Evolutionary conservation across 2,329 filamentous ascomycete genomes (phyloP).

Genomic region (Claviceps pazoutovae): DNA sequence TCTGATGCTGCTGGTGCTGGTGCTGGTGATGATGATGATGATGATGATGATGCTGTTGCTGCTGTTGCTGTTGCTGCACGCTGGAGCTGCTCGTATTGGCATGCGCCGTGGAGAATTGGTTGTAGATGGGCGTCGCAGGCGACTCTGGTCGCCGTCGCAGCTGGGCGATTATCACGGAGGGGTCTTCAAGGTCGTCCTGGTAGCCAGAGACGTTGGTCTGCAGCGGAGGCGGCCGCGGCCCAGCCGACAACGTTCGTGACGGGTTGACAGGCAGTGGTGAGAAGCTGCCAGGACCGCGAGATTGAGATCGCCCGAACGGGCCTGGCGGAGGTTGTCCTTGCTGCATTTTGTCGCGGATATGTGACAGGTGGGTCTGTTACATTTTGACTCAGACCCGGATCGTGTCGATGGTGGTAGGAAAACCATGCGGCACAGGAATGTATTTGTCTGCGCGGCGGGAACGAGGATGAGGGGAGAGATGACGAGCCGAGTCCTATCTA

Average conservation of each 20-base stretch:
- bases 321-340: constrained; percentile 16
- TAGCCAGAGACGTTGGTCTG: constrained; percentile 18
- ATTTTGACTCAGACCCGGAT: constrained; percentile 22
- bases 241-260: constrained; percentile 12
- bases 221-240: constrained; percentile 21
- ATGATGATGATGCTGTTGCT: no score
- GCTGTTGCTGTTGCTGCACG: constrained; percentile 8
- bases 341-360: constrained; percentile 29
- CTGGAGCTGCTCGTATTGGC: constrained; percentile 33
- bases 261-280: constrained; percentile 31
- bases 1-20: constrained; percentile 27
- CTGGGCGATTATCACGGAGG: constrained; percentile 32
- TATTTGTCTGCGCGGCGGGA: background rate
- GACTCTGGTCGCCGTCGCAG: constrained; percentile 25
- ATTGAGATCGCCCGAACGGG: constrained; percentile 21
- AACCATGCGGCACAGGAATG: background rate
- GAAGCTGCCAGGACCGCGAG: constrained; percentile 41
- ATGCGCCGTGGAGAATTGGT: constrained; percentile 30
- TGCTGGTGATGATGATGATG: no score
- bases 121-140: constrained; percentile 32
- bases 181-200: constrained; percentile 12
- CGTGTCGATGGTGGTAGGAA: background rate
- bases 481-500: background rate
- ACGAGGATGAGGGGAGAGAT: background rate
- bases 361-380: constrained; percentile 21